Base-by-base conservation (phyloP, 2,329 filamentous ascomycete genomes). In the Simplicillium sp. region DNA sequence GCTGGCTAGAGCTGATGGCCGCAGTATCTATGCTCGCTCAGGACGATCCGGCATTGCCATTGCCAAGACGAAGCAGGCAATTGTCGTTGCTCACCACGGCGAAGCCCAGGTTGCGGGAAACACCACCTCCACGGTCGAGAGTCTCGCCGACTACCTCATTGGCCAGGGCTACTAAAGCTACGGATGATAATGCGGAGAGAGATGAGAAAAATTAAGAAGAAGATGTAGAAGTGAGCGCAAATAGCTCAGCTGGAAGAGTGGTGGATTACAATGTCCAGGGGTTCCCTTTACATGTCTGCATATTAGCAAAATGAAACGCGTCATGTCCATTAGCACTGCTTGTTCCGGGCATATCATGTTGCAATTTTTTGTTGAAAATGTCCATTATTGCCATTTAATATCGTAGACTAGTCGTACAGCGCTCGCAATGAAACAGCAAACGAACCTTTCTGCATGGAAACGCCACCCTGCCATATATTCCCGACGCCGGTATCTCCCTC, bases 71-170 rank as follows among this genome's bases (percentile, higher is more conserved):
- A 82, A 75, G 57, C 83, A 94, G 67, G 87, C 88, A 52, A 81
- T 97, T 61, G 77, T 98, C 59, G 68, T 98, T 60, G 84, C 80
- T 52, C 87, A 95, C 71, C 87, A 97, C 73, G 73, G 72, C 51
- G 87, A 94, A 62, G 61, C 62, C 47, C 68, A 81, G 52, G 73
- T 84, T 61, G 85, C 84, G 39, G 81, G 86, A 59, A 82, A 83
- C 61, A 81, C 87, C 48, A 81, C 81, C 54, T 77, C 77, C 60
- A 86, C 84, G 38, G 84, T 94, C 51, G 85, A 90, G 70, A 73
- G 79, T 54, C 75, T 98, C 48, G 87, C 78, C 55, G 86, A 94
- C 65, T 96, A 97, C 71, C 78, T 95, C 48, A 80, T 86, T 61
- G 75, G 77, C 54, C 70, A 77, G 49, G 78, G 80, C 49, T 95